Evolutionary conservation across 1,284 basidiomycete genomes (phyloP), one percentile per base, ranked within the genome.

Genomic region (Apiotrichum brassicae): DNA sequence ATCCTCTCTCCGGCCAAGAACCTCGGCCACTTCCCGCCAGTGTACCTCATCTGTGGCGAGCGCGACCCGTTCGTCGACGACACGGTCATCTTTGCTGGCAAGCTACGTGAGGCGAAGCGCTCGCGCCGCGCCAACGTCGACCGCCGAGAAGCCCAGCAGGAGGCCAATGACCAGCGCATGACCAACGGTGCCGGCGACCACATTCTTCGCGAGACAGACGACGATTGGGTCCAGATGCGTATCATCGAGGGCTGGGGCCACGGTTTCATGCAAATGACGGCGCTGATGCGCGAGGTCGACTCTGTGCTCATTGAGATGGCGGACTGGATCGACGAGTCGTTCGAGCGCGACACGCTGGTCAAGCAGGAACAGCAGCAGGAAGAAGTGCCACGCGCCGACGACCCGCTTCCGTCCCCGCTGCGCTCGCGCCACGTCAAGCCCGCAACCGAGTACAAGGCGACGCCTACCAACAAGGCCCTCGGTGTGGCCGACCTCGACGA

Each of bases 21-120:
- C 13, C 81, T 98, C 12, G 90, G 87, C 1, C 85, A 89, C 64
- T 95, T 97, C 72, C 94, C 94, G 32, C 91, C 91, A 4, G 78
- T 95, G 33, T 80, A 97, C 53, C 83, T 93, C 77, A 86, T 90
- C 62, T 93, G 89, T 64, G 90, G 89, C 22, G 94, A 97, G 73
- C 92, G 92, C 67, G 94, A 97, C 66, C 93, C 93, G 0, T 90
- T 97, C 62, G 90, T 95, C 24, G 92, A 95, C 72, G 92, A 95
- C 70, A 92, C 87, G 0, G 67, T 97, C 55, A 87, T 97, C 59
- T 90, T 97, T 66, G 90, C 92, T 1, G 94, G 92, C 9, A 83
- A 89, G 35, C 80, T 97, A 18, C 80, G 93, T 20, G 89, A 95
- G 68, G 93, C 94, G 12, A 95, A 95, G 75, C 81, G 87, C 16